Base-by-base conservation (phyloP, 768 basidiomycete genomes). In the Austroboletus eburneus region DNA sequence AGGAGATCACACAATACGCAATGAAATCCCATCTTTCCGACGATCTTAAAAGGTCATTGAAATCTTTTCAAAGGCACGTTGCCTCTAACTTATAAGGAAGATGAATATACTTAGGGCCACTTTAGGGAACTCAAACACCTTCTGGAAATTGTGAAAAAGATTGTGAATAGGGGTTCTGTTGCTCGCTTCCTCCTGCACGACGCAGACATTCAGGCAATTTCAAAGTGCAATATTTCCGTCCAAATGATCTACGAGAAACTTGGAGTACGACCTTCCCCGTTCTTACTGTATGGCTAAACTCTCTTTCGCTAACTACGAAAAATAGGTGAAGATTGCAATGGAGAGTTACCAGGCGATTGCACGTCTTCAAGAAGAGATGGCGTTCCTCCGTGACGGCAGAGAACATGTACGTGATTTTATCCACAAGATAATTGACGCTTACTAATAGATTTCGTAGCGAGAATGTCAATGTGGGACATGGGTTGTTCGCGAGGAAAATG, bases 311-410 rank as follows among this genome's bases (percentile, higher is more conserved):
- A 30, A 56, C n/a, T 4, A 1, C n/a, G 3, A 30, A 4, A 14
- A 13, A 27, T 14, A 56, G 50, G 23, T 57, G 12, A 57, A 41
- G 25, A 37, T 56, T 10, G 46, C 54, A 13, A 44, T 57, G 1
- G 50, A 57, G 24, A n/a, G n/a, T n/a, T n/a, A n/a, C n/a, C n/a
- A n/a, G n/a, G 46, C 42, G n/a, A 34, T 57, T 18, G 39, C 50
- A 12, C 46, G 39, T 23, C 46, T 56, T 14, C 43, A 56, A 16
- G 55, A 40, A 9, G 50, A 56, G 7, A 3, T 56, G 36, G 23
- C 2, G n/a, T 27, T 5, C 18, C 3, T 52, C 22, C 7, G 22
- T 21, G 29, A 23, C 2, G 21, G n/a, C 20, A 1, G 25, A 17
- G 21, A 13, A 39, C 10, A 18, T 38, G 55, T 57, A 24, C 9